Conservation (phyloP, 192 early-diverging fungal genomes). For the Chytriomyces sp. region DNA sequence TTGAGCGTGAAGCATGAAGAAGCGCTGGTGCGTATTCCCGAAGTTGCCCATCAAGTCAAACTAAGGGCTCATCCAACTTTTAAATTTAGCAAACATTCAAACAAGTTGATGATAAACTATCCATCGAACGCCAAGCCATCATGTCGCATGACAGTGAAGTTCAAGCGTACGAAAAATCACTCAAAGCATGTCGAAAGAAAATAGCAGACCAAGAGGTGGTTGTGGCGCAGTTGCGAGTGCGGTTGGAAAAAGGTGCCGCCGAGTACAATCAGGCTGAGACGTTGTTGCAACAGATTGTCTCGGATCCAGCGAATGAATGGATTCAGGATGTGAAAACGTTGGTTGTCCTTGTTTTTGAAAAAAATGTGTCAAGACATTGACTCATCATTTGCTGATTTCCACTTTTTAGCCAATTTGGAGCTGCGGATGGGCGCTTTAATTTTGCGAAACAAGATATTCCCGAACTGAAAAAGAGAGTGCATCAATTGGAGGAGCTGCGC, state of each 20-base stretch:
- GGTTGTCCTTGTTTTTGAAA: too few relatives aligned
- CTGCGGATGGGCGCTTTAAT: slow-evolving; percentile 81
- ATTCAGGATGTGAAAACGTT: slow-evolving; percentile 87
- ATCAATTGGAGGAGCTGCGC: slow-evolving; percentile 78
- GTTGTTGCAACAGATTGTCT: background rate
- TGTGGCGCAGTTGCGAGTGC: slow-evolving; percentile 79
- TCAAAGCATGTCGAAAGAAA: slow-evolving; percentile 68
- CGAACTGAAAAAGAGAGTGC: slow-evolving; percentile 74
- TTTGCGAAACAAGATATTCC: slow-evolving; percentile 76
- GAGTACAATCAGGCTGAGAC: background rate
- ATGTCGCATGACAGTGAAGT: slow-evolving; percentile 72
- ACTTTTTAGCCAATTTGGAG: slow-evolving; percentile 77
- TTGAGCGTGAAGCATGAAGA: slow-evolving; percentile 28
- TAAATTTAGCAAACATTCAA: background rate
- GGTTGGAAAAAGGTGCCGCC: slow-evolving; percentile 38
- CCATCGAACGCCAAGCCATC: slow-evolving; percentile 15
- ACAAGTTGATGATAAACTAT: slow-evolving; percentile 2
- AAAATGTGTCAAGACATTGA: slow-evolving; percentile 39
- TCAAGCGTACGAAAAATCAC: slow-evolving; percentile 67
- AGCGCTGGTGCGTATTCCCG: background rate
- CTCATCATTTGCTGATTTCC: background rate
- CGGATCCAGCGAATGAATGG: slow-evolving; percentile 62
- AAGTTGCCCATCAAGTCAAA: background rate
- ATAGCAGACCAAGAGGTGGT: slow-evolving; percentile 76
- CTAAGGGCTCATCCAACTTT: background rate